Evolutionary conservation across 2,329 filamentous ascomycete genomes (phyloP).

Genomic region (Ploettnerulaceae sp.): DNA sequence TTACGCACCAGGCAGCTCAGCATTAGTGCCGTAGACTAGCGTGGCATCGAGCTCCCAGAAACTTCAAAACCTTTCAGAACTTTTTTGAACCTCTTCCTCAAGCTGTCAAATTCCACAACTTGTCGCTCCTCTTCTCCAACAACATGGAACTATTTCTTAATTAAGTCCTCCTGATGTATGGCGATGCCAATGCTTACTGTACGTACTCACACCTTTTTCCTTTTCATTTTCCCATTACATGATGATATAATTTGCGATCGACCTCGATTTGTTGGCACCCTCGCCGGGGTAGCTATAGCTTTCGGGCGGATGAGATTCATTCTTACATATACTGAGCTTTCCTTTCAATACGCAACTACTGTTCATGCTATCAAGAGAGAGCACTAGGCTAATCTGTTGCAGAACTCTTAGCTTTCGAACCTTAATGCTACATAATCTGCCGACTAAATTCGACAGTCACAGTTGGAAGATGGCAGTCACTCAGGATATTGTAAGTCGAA

Average conservation of each 20-base stretch:
- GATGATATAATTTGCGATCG: conserved; percentile 99
- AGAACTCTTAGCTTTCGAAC: background rate
- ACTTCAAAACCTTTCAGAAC: conserved; percentile 14
- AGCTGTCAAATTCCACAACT: background rate
- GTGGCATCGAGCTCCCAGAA: background rate
- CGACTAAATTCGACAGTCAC: too few relatives aligned
- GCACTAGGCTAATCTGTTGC: conserved; percentile 2
- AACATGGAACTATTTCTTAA: too few relatives aligned
- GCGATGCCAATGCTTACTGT: too few relatives aligned
- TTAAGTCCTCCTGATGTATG: too few relatives aligned
- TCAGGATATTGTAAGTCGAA: too few relatives aligned
- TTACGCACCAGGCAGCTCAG: conserved; percentile 13
- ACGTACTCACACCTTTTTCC: conserved; percentile 1
- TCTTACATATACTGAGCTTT: conserved; percentile 98
- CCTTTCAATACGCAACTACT: conserved; percentile 8
- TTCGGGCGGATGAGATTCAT: conserved; percentile 77
- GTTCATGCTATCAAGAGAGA: background rate
- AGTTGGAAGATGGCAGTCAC: too few relatives aligned
- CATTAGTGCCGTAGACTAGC: conserved; percentile 12
- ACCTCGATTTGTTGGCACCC: conserved; percentile 76
- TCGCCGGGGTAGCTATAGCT: conserved; percentile 87
- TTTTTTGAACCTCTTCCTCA: conserved; percentile 2
- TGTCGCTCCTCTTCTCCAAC: background rate
- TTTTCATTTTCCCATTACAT: conserved; percentile 39
- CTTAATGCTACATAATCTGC: too few relatives aligned